Percentiles rank a stretch among this genome's conserved stretches.
Evolutionary conservation across 2,329 filamentous ascomycete genomes (phyloP).

Genomic region (Thelonectria olida): DNA sequence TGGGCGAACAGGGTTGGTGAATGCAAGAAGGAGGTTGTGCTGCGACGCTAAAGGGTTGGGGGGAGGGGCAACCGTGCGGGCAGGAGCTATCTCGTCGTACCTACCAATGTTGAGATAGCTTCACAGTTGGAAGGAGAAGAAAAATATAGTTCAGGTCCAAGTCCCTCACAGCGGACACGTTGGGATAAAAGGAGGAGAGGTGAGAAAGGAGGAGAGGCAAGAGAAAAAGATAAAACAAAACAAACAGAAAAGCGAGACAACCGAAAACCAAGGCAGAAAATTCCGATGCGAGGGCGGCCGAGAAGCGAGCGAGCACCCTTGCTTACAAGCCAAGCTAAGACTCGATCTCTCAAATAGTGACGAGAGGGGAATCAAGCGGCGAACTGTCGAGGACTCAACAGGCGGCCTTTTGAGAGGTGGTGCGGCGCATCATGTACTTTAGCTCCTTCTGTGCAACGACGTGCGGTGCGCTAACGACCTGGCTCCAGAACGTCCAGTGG

Average conservation of each 20-base stretch:
- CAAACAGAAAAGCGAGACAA: background rate
- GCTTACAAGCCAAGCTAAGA: background rate
- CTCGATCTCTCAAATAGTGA: background rate
- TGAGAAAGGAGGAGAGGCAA: background rate
- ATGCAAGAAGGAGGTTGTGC: constrained; percentile 17
- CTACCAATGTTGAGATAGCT: constrained; percentile 1
- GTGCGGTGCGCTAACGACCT: constrained; percentile 29
- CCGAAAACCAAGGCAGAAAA: background rate
- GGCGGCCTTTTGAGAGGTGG: constrained; percentile 10
- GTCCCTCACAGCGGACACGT: background rate
- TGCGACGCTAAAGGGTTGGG: constrained; percentile 10
- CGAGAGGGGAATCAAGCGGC: background rate
- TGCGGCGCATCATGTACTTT: constrained; percentile 17
- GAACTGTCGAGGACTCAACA: background rate
- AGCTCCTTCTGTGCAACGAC: constrained; percentile 1
- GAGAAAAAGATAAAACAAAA: background rate
- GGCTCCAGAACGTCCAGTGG: constrained; percentile 31
- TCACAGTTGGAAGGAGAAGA: constrained; percentile 11
- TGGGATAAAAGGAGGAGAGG: background rate
- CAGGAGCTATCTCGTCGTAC: constrained; percentile 12
- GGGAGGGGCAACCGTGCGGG: constrained; percentile 8
- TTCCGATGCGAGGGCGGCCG: background rate
- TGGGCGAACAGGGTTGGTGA: constrained; percentile 30
- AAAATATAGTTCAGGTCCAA: background rate
- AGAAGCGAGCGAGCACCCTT: background rate